phyloP scores from a whole-genome alignment of 768 basidiomycete species.

The Phlebiopsis flavidoalba region DNA sequence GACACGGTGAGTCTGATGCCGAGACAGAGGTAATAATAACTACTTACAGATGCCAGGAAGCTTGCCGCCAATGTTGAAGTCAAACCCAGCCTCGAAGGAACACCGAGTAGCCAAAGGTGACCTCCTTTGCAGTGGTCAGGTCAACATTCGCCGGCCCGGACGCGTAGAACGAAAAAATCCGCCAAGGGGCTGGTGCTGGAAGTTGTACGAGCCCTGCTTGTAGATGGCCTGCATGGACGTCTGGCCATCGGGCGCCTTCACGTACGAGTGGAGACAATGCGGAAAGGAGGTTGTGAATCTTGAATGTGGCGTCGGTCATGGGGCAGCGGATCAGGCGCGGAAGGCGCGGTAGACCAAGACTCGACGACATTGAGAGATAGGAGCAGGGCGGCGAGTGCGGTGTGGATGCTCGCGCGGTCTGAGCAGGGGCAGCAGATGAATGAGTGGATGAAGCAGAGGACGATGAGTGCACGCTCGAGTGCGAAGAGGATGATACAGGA shows the following conservation, averaged over 20 bases:
- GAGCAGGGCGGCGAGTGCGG: slow-evolving; percentile 32
- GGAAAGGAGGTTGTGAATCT: slow-evolving; percentile 33
- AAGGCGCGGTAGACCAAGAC: slow-evolving; percentile 45
- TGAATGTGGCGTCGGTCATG: slow-evolving; percentile 41
- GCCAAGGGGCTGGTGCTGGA: slow-evolving; percentile 39
- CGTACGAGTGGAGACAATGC: slow-evolving; percentile 37
- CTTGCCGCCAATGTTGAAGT: slow-evolving; percentile 60
- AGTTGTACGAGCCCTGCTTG: slow-evolving; percentile 51
- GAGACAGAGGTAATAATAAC: not conserved
- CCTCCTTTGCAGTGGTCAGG: slow-evolving; percentile 54
- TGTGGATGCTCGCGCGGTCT: slow-evolving; percentile 3
- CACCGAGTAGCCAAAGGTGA: slow-evolving; percentile 52
- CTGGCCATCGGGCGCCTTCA: slow-evolving; percentile 45
- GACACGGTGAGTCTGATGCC: not conserved
- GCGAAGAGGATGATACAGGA: not conserved
- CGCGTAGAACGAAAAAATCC: slow-evolving; percentile 67
- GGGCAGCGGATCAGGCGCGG: slow-evolving; percentile 29
- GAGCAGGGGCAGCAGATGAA: slow-evolving; percentile 3
- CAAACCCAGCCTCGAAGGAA: slow-evolving; percentile 55
- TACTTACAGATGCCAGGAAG: slow-evolving; percentile 60
- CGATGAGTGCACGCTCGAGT: not conserved
- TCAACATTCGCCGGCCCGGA: slow-evolving; percentile 45
- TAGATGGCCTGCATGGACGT: slow-evolving; percentile 47
- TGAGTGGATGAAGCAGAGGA: not conserved
- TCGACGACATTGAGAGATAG: slow-evolving; percentile 22